Evolutionary conservation across 73 alveolate genomes (phyloP).

Genomic region (Urostyla sp.): DNA sequence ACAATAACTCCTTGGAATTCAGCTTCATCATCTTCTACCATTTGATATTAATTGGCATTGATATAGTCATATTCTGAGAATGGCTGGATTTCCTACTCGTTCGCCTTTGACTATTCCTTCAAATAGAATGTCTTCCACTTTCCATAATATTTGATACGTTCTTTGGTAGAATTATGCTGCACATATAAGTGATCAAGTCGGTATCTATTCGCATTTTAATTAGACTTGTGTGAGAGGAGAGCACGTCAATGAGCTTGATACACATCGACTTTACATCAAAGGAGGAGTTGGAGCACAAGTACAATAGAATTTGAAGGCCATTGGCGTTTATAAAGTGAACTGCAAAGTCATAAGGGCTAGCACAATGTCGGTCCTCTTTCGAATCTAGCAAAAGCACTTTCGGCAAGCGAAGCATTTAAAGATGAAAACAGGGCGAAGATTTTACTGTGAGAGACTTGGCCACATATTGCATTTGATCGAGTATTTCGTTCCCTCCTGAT

Average conservation of each 20-base stretch:
- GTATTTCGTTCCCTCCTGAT: constrained; percentile 64
- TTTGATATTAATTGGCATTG: constrained; percentile 22
- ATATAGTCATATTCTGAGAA: not conserved
- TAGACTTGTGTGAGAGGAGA: constrained; percentile 43
- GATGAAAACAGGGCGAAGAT: constrained; percentile 65
- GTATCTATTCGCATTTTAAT: constrained; percentile 68
- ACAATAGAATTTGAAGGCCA: constrained; percentile 67
- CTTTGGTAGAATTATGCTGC: constrained; percentile 50
- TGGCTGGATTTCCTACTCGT: not conserved
- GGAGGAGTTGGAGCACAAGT: constrained; percentile 66
- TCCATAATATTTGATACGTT: too few relatives aligned
- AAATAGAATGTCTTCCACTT: constrained; percentile 27
- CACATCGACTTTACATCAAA: constrained; percentile 76
- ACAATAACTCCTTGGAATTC: not conserved
- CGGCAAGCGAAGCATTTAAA: constrained; percentile 62
- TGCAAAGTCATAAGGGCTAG: constrained; percentile 71
- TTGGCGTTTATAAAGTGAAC: constrained; percentile 53
- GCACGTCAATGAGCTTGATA: constrained; percentile 67
- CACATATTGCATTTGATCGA: constrained; percentile 43
- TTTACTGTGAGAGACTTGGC: constrained; percentile 63
- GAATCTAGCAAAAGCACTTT: constrained; percentile 67
- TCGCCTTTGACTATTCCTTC: constrained; percentile 30
- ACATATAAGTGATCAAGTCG: constrained; percentile 57
- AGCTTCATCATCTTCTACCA: constrained; percentile 25
- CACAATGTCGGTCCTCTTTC: constrained; percentile 67